Percentiles rank a stretch among this genome's conserved stretches.
These are phyloP conservation scores for Trypethelium eluteriae DNA, from an alignment of 495 filamentous ascomycete genomes.

Conservation along the genomic window DNA sequence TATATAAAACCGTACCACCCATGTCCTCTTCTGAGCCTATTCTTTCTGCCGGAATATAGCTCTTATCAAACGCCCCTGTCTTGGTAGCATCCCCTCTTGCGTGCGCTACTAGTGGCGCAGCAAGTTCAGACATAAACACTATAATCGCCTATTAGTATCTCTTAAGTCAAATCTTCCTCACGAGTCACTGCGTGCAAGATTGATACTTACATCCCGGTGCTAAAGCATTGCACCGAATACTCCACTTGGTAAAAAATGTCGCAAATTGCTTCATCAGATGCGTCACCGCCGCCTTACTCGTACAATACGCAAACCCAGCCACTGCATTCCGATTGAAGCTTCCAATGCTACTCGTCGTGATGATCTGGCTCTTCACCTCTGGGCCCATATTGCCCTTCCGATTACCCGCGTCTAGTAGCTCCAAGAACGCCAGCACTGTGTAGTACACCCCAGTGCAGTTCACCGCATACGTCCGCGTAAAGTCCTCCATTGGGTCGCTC, in stretches of 20 bases:
- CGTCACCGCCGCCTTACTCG: conserved; percentile 30
- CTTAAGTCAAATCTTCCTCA: background rate
- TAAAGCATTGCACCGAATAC: conserved; percentile 28
- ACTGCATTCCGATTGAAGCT: conserved; percentile 28
- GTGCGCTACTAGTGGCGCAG: conserved; percentile 15
- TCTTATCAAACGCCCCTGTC: conserved; percentile 23
- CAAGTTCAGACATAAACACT: conserved; percentile 28
- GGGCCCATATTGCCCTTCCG: conserved; percentile 23
- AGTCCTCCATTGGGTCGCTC: conserved; percentile 20
- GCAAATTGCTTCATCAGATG: conserved; percentile 36
- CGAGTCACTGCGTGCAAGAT: background rate
- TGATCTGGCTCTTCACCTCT: conserved; percentile 32
- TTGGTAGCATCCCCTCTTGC: conserved; percentile 18
- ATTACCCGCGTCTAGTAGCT: conserved; percentile 41
- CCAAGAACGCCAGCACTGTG: conserved; percentile 40
- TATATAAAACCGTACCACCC: conserved; percentile 34
- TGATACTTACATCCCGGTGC: conserved; percentile 41
- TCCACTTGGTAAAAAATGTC: conserved; percentile 30
- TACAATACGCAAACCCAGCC: conserved; percentile 32
- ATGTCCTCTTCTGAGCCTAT: conserved; percentile 34
- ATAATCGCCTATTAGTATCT: background rate
- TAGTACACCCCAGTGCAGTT: conserved; percentile 38
- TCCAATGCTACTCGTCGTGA: conserved; percentile 32
- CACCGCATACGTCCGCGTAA: conserved; percentile 29
- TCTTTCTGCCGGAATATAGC: conserved; percentile 31